Conservation (phyloP, 225 moss, liverwort and hornwort genomes). For the Physcomitrellopsis africana region DNA sequence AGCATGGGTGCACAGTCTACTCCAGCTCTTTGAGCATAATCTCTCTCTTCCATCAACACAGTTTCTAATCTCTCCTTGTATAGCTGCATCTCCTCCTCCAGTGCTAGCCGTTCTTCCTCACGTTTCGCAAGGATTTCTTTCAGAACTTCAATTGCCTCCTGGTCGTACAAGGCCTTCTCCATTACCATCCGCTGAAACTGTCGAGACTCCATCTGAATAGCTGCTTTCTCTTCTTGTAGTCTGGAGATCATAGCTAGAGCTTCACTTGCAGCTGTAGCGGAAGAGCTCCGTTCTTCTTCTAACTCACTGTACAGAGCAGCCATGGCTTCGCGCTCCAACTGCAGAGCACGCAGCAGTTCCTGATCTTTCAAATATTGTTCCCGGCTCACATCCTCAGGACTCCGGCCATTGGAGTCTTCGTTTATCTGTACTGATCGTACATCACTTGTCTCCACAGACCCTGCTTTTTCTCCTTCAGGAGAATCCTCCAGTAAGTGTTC, state of each 20-base stretch:
- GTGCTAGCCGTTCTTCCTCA: slow-evolving; percentile 40
- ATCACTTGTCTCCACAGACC: not conserved
- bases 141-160: slow-evolving; percentile 46
- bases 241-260: slow-evolving; percentile 47
- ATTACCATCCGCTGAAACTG: slow-evolving; percentile 49
- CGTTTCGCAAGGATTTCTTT: slow-evolving; percentile 44
- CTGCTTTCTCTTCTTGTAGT: slow-evolving; percentile 47
- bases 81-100: slow-evolving; percentile 38
- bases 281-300: slow-evolving; percentile 44
- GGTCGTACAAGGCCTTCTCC: slow-evolving; percentile 50
- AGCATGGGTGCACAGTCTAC: not conserved
- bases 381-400: slow-evolving; percentile 25
- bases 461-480: not conserved
- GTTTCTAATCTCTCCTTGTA: slow-evolving; percentile 33
- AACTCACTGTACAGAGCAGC: slow-evolving; percentile 41
- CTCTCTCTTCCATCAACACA: slow-evolving; percentile 25
- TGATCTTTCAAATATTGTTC: slow-evolving; percentile 27
- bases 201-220: slow-evolving; percentile 46
- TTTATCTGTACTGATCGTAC: slow-evolving; percentile 4
- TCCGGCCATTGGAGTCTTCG: not conserved
- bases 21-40: slow-evolving; percentile 21
- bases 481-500: not conserved
- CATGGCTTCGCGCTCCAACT: slow-evolving; percentile 37
- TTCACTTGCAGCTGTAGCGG: slow-evolving; percentile 46
- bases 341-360: slow-evolving; percentile 39